Percentiles rank a stretch among this genome's conserved stretches.
Conservation (phyloP, 2,329 filamentous ascomycete species). For the Alternaria metachromatica region DNA sequence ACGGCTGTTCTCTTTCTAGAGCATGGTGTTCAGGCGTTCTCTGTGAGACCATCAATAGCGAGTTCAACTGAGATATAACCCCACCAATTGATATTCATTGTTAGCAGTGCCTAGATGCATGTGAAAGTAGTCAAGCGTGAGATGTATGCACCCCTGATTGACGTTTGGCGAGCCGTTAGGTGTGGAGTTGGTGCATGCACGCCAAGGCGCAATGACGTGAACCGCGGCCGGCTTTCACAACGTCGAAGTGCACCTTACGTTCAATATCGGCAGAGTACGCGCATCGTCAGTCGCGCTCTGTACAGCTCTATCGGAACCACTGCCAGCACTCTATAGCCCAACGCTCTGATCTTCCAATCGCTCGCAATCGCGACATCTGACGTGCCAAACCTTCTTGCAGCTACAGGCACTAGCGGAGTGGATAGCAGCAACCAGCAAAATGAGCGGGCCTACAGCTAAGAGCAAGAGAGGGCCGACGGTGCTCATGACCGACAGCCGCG, state of each 20-base stretch:
- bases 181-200: slow-evolving; percentile 17
- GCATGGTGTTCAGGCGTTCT: slow-evolving; percentile 15
- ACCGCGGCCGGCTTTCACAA: slow-evolving; percentile 17
- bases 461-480: slow-evolving; percentile 49
- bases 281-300: slow-evolving; percentile 2
- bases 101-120: not conserved
- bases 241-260: slow-evolving; percentile 5
- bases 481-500: slow-evolving; percentile 64
- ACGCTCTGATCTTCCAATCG: not conserved
- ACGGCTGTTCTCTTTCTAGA: slow-evolving; percentile 7
- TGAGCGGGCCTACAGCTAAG: slow-evolving; percentile 45
- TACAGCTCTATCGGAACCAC: not conserved
- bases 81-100: not conserved
- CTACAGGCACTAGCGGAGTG: slow-evolving; percentile 14
- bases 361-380: not conserved
- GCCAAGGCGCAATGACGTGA: slow-evolving; percentile 25
- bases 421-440: slow-evolving; percentile 23
- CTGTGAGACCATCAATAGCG: slow-evolving; percentile 2
- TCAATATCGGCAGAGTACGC: slow-evolving; percentile 1
- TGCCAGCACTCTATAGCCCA: not conserved
- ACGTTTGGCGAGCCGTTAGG: slow-evolving; percentile 12
- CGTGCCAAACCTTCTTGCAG: not conserved
- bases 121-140: not conserved
- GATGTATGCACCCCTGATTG: slow-evolving; percentile 8
- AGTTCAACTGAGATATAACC: not conserved